A percentile compares a stretch with the other conserved stretches of the same genome.
Conservation (phyloP, 257 asterid genomes). For the Rhazya stricta region DNA sequence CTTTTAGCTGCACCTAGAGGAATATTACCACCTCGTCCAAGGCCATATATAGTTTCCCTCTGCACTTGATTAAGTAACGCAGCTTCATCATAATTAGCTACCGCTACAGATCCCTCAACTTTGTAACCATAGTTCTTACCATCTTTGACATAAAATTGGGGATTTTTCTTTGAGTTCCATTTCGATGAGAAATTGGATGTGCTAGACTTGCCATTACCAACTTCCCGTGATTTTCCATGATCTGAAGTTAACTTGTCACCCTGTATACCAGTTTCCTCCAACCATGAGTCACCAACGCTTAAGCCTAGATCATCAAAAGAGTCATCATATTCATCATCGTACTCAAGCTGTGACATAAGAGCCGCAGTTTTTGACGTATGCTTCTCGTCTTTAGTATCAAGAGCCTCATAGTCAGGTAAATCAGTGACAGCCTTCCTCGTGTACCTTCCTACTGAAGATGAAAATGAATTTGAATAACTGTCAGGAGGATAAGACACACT, state of each 20-base stretch:
- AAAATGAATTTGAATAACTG: conserved; percentile 44
- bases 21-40: conserved; percentile 85
- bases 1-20: conserved; percentile 61
- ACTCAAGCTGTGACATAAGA: conserved; percentile 71
- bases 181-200: conserved; percentile 30
- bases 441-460: conserved; percentile 68
- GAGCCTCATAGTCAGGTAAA: conserved; percentile 37
- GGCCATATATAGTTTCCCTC: conserved; percentile 67
- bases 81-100: conserved; percentile 59
- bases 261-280: conserved; percentile 53
- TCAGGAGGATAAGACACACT: conserved; percentile 30
- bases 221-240: conserved; percentile 30
- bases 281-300: conserved; percentile 68
- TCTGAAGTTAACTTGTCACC: conserved; percentile 26
- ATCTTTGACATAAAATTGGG: conserved; percentile 84
- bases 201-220: conserved; percentile 21
- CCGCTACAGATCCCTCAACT: conserved; percentile 87
- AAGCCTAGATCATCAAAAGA: conserved; percentile 92
- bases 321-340: conserved; percentile 96
- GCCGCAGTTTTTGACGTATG: conserved; percentile 64
- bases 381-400: conserved; percentile 41
- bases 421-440: conserved; percentile 51
- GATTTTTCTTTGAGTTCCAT: conserved; percentile 69
- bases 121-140: conserved; percentile 94
- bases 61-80: conserved; percentile 59